Evolutionary conservation across 306 rosid species (phyloP).

Genomic region (Senna tora): DNA sequence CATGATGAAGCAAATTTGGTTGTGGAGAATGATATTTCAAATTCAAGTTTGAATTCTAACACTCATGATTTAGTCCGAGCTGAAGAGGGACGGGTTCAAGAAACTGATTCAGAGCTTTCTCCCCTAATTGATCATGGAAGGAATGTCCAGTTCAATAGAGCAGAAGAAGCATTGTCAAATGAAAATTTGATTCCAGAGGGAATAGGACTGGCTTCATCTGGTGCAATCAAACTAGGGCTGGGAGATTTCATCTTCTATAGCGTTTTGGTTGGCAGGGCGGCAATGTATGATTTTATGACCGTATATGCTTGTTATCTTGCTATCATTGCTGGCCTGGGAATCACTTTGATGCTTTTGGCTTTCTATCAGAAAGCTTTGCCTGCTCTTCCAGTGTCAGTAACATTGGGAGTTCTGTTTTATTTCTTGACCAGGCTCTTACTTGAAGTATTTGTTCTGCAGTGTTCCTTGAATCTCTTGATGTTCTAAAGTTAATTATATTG

Average conservation of each 20-base stretch:
- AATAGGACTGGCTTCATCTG: constrained; percentile 87
- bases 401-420: constrained; percentile 80
- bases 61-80: constrained; percentile 44
- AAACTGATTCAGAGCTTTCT: constrained; percentile 44
- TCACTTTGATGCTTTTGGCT: constrained; percentile 87
- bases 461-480: constrained; percentile 87
- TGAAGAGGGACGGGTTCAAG: constrained; percentile 67
- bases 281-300: constrained; percentile 95
- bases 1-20: constrained; percentile 29
- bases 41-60: constrained; percentile 38
- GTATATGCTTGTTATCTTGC: constrained; percentile 98
- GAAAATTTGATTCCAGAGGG: constrained; percentile 78
- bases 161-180: constrained; percentile 39
- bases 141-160: constrained; percentile 39
- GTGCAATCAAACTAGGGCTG: constrained; percentile 92
- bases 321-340: constrained; percentile 90
- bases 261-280: constrained; percentile 96
- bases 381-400: constrained; percentile 88
- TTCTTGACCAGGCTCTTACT: constrained; percentile 82
- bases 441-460: constrained; percentile 83
- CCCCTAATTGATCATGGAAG: constrained; percentile 62
- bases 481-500: constrained; percentile 48
- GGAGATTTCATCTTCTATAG: constrained; percentile 98
- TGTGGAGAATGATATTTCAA: constrained; percentile 28
- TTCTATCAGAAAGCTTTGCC: constrained; percentile 93